Evolutionary conservation across 2,329 filamentous ascomycete species (phyloP).

Genomic region (Scytalidium lignicola): DNA sequence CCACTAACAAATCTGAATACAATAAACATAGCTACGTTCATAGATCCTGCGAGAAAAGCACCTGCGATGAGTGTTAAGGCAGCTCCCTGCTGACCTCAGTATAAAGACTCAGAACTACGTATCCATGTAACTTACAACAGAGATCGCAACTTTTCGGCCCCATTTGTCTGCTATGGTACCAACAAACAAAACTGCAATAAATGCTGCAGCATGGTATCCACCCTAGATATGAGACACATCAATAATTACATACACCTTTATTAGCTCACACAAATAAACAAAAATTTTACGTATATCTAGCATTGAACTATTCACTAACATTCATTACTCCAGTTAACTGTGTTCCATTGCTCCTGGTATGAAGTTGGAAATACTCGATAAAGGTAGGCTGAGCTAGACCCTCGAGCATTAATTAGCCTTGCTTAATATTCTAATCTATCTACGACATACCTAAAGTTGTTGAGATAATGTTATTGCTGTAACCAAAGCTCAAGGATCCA

Average conservation of each 20-base stretch:
- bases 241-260: too few relatives aligned
- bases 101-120: too few relatives aligned
- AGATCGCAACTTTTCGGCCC: background rate
- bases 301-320: background rate
- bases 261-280: too few relatives aligned
- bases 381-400: constrained; percentile 2
- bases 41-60: background rate
- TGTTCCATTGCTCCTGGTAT: background rate
- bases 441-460: background rate
- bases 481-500: background rate
- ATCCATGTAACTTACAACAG: background rate
- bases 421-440: too few relatives aligned
- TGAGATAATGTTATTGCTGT: background rate
- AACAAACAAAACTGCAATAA: too few relatives aligned
- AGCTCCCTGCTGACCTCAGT: background rate
- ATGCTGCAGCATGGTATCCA: too few relatives aligned
- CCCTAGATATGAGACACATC: too few relatives aligned
- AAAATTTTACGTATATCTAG: background rate
- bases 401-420: too few relatives aligned
- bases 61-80: constrained; percentile 4
- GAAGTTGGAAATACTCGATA: background rate
- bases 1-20: constrained; percentile 1
- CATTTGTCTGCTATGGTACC: background rate
- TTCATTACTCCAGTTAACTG: constrained; percentile 2
- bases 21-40: constrained; percentile 3